Evolutionary conservation across 306 rosid species (phyloP).

Genomic region (peach (Prunus persica)): DNA sequence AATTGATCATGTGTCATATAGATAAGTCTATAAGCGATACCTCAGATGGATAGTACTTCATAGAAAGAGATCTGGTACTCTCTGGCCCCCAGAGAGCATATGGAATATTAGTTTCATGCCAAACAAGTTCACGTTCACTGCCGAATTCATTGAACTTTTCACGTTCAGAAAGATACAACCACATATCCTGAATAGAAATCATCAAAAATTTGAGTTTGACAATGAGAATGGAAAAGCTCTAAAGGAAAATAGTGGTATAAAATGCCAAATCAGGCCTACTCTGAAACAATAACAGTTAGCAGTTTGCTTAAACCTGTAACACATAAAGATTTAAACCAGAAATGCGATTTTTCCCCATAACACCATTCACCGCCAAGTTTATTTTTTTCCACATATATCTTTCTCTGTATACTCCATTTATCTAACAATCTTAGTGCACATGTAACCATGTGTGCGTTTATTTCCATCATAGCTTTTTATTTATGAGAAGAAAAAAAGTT

Average conservation of each 20-base stretch:
- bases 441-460: neutral
- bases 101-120: conserved; percentile 90
- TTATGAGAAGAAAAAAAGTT: neutral
- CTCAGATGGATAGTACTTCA: conserved; percentile 74
- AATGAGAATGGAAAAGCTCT: conserved; percentile 13
- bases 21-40: conserved; percentile 34
- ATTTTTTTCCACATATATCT: neutral
- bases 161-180: conserved; percentile 78
- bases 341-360: neutral
- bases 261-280: neutral
- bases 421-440: neutral
- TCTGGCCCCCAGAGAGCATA: conserved; percentile 76
- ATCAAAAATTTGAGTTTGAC: conserved; percentile 2
- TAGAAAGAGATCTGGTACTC: conserved; percentile 56
- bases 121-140: conserved; percentile 64
- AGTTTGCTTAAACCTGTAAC: neutral
- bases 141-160: conserved; percentile 80
- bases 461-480: neutral
- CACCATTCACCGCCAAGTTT: neutral
- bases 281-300: neutral
- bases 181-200: conserved; percentile 71
- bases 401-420: neutral
- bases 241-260: neutral
- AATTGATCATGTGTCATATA: neutral
- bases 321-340: neutral